Percentiles rank a stretch among this genome's conserved stretches.
These are phyloP conservation scores for Lecanosticta acicola DNA, from an alignment of 2,329 filamentous ascomycete species.

Conservation along the genomic window DNA sequence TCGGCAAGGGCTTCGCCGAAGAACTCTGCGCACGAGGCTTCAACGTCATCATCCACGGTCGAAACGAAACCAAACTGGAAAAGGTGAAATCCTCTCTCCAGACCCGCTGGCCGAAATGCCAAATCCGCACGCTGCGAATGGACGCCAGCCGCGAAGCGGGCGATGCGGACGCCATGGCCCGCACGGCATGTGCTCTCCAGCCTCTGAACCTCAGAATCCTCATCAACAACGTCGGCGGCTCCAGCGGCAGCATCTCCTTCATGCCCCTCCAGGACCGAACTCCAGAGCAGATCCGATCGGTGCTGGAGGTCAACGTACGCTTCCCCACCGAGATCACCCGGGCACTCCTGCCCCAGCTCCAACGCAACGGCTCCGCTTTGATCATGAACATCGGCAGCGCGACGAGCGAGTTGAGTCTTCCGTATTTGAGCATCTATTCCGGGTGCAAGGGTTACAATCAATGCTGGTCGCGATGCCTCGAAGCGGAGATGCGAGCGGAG, in stretches of 20 bases:
- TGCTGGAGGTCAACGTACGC: slow-evolving; percentile 45
- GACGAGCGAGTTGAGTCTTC: slow-evolving; percentile 40
- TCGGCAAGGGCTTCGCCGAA: slow-evolving; percentile 47
- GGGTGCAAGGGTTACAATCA: slow-evolving; percentile 45
- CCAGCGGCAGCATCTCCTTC: slow-evolving; percentile 30
- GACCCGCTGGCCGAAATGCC: slow-evolving; percentile 36
- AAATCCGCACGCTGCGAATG: slow-evolving; percentile 35
- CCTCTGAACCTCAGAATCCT: slow-evolving; percentile 48
- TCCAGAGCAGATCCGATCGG: slow-evolving; percentile 36
- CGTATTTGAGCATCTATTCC: slow-evolving; percentile 44
- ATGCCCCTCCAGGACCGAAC: slow-evolving; percentile 35
- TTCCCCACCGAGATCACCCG: slow-evolving; percentile 49
- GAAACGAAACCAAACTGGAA: slow-evolving; percentile 46
- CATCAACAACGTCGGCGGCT: slow-evolving; percentile 54
- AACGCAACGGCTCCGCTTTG: slow-evolving; percentile 39
- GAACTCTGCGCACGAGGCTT: slow-evolving; percentile 51
- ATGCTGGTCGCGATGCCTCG: slow-evolving; percentile 37
- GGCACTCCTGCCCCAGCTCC: slow-evolving; percentile 43
- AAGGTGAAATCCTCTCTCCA: slow-evolving; percentile 38
- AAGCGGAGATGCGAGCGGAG: slow-evolving; percentile 40
- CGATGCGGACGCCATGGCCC: slow-evolving; percentile 41
- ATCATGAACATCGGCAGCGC: slow-evolving; percentile 50
- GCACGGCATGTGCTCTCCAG: slow-evolving; percentile 20
- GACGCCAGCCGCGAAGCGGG: slow-evolving; percentile 12
- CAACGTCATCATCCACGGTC: slow-evolving; percentile 55